Evolutionary conservation across 352 stramenopile genomes (phyloP), one percentile per base, ranked within the genome.

Genomic region (Globisporangium radiosum): DNA sequence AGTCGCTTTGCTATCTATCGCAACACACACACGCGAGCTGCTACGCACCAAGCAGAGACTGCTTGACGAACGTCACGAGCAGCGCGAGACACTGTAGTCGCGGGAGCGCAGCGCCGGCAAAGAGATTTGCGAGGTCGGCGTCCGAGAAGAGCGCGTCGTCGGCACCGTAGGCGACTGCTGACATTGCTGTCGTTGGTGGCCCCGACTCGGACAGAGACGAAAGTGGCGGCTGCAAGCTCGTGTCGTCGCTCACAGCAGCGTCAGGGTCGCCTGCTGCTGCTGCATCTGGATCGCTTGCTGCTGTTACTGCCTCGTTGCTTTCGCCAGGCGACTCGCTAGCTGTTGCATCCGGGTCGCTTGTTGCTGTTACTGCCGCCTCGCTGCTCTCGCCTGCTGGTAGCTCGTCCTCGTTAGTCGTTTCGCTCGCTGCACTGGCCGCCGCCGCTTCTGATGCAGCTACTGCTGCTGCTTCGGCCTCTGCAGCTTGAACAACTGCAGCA

Each of bases 71-170:
- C 25, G 70, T 60, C n/a, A 69, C 54, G 4, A 88, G 57, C 11
- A 90, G 25, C 25, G 57, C 53, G 19, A 83, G 54, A 49, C 72
- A 65, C 47, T 58, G 72, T 1, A 52, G 44, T 10, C 60, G 54
- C 5, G 70, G 0, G n/a, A 88, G n/a, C 8, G 59, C 57, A 2
- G 59, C 45, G 5, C 81, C 80, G 8, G 68, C 43, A n/a, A 67
- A 64, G 6, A 90, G 53, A 10, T 49, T 42, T 17, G 75, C 63
- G 0, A 81, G 50, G 39, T 86, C 64, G 38, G 69, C 61, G 47
- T 81, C 67, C 8, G 56, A 59, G 65, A 86, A 78, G 17, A 78
- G 6, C 38, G 55, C 5, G 14, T 78, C 70, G 36, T 71, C 68
- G 14, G 69, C 64, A 5, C 40, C 7, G 7, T 14, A 8, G 3